These are phyloP conservation scores for Handroanthus guayacan DNA, from an alignment of 257 asterid genomes.

Conservation along the genomic window DNA sequence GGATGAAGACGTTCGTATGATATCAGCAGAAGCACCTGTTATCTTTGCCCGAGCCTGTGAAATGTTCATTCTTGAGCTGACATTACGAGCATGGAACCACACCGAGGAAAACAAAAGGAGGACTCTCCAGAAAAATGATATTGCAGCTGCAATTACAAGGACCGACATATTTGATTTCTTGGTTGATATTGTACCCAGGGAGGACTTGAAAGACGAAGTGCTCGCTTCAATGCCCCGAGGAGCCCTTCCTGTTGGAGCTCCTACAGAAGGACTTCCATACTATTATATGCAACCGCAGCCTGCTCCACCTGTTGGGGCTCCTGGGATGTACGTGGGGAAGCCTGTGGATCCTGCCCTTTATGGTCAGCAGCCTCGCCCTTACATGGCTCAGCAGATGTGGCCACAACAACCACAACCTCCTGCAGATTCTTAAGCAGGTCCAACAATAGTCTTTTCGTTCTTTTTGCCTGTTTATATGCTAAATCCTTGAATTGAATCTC, in stretches of 20 bases:
- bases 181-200: slow-evolving; percentile 97
- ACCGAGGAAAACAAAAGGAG: slow-evolving; percentile 98
- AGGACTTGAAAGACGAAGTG: slow-evolving; percentile 93
- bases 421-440: slow-evolving; percentile 72
- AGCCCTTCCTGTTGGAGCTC: slow-evolving; percentile 77
- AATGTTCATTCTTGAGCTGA: slow-evolving; percentile 97
- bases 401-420: slow-evolving; percentile 84
- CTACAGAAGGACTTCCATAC: slow-evolving; percentile 85
- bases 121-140: slow-evolving; percentile 94
- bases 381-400: slow-evolving; percentile 91
- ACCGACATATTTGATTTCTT: slow-evolving; percentile 94
- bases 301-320: slow-evolving; percentile 67
- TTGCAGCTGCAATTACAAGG: slow-evolving; percentile 97
- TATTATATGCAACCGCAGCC: slow-evolving; percentile 80
- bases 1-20: slow-evolving; percentile 94
- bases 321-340: slow-evolving; percentile 83
- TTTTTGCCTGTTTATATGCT: not conserved
- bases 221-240: slow-evolving; percentile 94
- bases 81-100: slow-evolving; percentile 91
- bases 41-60: slow-evolving; percentile 96
- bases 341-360: slow-evolving; percentile 83
- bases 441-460: not conserved
- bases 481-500: not conserved
- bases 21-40: slow-evolving; percentile 97
- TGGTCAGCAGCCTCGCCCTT: slow-evolving; percentile 85